A percentile compares a stretch with the other conserved stretches of the same genome.
phyloP scores from a whole-genome alignment of 306 rosid genomes.

The Cicer bijugum region DNA sequence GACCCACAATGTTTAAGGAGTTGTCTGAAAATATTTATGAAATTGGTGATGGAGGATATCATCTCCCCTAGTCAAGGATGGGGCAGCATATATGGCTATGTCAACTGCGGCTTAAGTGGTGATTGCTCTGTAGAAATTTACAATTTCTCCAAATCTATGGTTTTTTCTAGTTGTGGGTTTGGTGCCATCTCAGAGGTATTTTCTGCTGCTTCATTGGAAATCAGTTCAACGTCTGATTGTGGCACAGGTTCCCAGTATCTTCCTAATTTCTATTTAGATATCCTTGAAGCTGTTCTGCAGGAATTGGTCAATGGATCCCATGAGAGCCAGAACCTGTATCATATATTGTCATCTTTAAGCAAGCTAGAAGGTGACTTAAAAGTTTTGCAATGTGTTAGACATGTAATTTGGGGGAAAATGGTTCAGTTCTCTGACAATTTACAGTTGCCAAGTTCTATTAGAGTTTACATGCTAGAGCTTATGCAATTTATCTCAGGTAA shows the following conservation, averaged over 20 bases:
- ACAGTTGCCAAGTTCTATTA: slow-evolving; percentile 77
- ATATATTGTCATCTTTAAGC: slow-evolving; percentile 79
- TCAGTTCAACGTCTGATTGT: slow-evolving; percentile 50
- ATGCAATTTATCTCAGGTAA: slow-evolving; percentile 87
- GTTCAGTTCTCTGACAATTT: slow-evolving; percentile 84
- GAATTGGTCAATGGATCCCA: slow-evolving; percentile 68
- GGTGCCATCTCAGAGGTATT: slow-evolving; percentile 80
- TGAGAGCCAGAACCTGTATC: slow-evolving; percentile 70
- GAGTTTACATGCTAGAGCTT: slow-evolving; percentile 86
- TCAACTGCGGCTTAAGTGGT: slow-evolving; percentile 63
- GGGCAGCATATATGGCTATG: slow-evolving; percentile 69
- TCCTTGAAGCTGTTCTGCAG: slow-evolving; percentile 70
- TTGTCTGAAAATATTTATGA: slow-evolving; percentile 75
- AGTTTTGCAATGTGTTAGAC: slow-evolving; percentile 77
- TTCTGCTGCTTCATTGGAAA: slow-evolving; percentile 62
- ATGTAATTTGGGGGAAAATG: slow-evolving; percentile 80
- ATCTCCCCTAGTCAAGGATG: slow-evolving; percentile 95
- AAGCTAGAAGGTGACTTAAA: slow-evolving; percentile 81
- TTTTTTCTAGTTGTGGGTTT: slow-evolving; percentile 92
- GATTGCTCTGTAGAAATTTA: slow-evolving; percentile 62
- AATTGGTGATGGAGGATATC: slow-evolving; percentile 83
- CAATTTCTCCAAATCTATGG: slow-evolving; percentile 80
- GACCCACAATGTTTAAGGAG: slow-evolving; percentile 67
- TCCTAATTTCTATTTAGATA: slow-evolving; percentile 69
- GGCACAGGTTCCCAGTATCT: slow-evolving; percentile 63